Evolutionary conservation across 164 flowering plant species (phyloP).

Genomic region (Chloranthus sessilifolius): DNA sequence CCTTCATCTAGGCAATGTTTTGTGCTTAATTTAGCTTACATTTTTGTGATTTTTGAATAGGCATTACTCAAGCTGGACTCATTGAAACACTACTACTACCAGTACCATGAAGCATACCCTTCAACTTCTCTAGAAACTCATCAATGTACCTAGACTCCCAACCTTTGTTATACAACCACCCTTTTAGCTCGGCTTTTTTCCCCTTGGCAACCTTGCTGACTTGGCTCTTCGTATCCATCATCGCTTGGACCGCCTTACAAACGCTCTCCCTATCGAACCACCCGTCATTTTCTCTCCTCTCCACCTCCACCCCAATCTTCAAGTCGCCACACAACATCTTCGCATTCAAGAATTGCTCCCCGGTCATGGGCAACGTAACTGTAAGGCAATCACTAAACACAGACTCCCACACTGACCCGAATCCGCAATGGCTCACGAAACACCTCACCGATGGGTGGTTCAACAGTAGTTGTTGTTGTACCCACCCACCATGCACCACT

Average conservation of each 20-base stretch:
- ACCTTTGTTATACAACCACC: constrained; percentile 3
- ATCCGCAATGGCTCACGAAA: constrained; percentile 12
- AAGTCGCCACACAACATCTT: constrained; percentile 8
- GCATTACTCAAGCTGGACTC: too few species aligned
- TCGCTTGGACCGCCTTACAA: constrained; percentile 5
- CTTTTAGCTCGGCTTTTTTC: constrained; percentile 1
- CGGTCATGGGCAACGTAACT: constrained; percentile 10
- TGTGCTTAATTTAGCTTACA: too few species aligned
- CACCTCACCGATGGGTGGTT: constrained; percentile 10
- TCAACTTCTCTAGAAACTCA: constrained; percentile 3
- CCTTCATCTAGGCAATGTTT: too few species aligned
- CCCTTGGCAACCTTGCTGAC: background rate
- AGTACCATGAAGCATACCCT: background rate
- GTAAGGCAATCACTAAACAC: constrained; percentile 11
- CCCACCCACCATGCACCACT: constrained; percentile 16
- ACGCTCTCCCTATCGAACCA: constrained; percentile 5
- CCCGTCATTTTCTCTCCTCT: constrained; percentile 11
- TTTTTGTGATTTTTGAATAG: too few species aligned
- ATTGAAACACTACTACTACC: too few species aligned
- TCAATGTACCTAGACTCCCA: background rate
- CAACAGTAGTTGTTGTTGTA: constrained; percentile 16
- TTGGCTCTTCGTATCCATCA: constrained; percentile 4
- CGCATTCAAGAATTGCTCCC: constrained; percentile 18
- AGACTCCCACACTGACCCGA: constrained; percentile 10
- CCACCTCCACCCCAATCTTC: constrained; percentile 14